A percentile compares a stretch with the other conserved stretches of the same genome.
These are phyloP conservation scores for Kazachstania martiniae DNA, from an alignment of 805 yeast species.

Conservation along the genomic window DNA sequence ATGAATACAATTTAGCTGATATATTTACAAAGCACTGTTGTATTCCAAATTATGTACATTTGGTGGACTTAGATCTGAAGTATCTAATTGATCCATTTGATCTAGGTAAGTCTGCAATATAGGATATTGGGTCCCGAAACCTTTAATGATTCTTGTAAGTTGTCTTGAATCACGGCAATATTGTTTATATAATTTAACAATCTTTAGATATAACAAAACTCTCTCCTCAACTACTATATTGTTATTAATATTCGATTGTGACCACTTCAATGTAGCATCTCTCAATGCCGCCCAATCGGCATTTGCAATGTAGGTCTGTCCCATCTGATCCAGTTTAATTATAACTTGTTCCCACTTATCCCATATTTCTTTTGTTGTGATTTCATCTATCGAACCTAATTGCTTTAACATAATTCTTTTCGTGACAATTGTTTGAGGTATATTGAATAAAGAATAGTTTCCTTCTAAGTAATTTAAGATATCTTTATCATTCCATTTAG, in stretches of 20 bases:
- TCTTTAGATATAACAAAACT: constrained; percentile 37
- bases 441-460: constrained; percentile 42
- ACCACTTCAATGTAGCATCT: constrained; percentile 45
- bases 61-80: too few species aligned
- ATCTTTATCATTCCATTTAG: constrained; percentile 49
- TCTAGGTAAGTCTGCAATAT: constrained; percentile 18
- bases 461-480: constrained; percentile 49
- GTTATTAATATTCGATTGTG: constrained; percentile 5
- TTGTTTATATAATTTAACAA: constrained; percentile 35
- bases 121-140: constrained; percentile 27
- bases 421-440: constrained; percentile 52
- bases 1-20: too few species aligned
- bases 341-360: constrained; percentile 43
- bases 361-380: constrained; percentile 40
- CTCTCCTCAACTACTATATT: constrained; percentile 29
- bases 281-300: constrained; percentile 77
- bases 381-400: constrained; percentile 43
- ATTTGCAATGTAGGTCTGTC: constrained; percentile 52
- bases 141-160: constrained; percentile 28
- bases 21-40: too few species aligned
- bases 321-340: constrained; percentile 35
- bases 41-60: too few species aligned
- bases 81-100: constrained; percentile 24
- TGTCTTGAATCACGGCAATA: constrained; percentile 33
- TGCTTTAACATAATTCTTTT: constrained; percentile 60